Evolutionary conservation across 768 basidiomycete genomes (phyloP), one percentile per base, ranked within the genome.

Genomic region (Fistulinella prunicolor): DNA sequence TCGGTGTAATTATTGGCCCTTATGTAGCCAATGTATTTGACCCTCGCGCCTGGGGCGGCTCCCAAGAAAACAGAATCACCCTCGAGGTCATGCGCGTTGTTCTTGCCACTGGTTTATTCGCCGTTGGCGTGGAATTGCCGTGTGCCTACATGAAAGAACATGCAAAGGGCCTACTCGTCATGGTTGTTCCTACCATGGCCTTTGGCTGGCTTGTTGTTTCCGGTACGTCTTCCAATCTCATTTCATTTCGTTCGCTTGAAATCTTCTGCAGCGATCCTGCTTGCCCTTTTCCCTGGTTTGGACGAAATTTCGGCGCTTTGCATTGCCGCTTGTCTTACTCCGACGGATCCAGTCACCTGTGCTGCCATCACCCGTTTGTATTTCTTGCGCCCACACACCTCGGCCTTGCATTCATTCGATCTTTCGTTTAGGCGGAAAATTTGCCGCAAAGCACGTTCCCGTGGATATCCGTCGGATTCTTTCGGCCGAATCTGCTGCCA

Each of bases 301-400:
- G 73, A 74, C 51, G 87, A 80, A 63, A 71, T 91, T 12, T 88
- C 90, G 0, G 81, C 85, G 28, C 78, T 97, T 4, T 90, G 85
- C 38, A 83, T 96, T 44, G 87, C 93, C 7, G 91, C 94, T 2
- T 93, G 89, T 53, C 74, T 94, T 21, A 94, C 93, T 0, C 91
- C 92, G 2, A 99, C 95, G 10, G 95, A 99, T 70, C 95, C 95
- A 1, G 89, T 95, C 56, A 85, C 95, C 42, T 91, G 88, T 46
- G 89, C 91, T 44, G 85, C 78, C 42, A 94, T 85, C 61, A 85
- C 86, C 3, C 83, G 85, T 80, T 43, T 26, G 76, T 62, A 6
- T 26, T 20, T 37, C 29, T 30, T 28, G 44, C 16, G 42, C 40
- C 30, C 24, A 17, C 24, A 17, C 4, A 20, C 19, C 6, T 42